Evolutionary conservation across 2,329 filamentous ascomycete genomes (phyloP).

Genomic region (Sporothrix protearum): DNA sequence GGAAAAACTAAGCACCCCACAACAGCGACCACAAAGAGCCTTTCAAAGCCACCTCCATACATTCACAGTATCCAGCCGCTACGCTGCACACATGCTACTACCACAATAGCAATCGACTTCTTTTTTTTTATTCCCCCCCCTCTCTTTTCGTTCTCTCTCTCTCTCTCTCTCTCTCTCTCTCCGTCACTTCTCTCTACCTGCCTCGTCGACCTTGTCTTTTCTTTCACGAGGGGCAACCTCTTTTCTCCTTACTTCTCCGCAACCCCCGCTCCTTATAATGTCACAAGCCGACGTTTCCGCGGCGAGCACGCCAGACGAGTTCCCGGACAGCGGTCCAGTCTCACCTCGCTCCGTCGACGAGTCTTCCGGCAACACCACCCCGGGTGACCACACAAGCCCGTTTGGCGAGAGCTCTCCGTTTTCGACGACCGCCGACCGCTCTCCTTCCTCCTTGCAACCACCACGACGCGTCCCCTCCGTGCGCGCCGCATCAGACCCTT

Average conservation of each 20-base stretch:
- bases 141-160: neutral
- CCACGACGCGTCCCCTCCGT: slow-evolving; percentile 47
- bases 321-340: slow-evolving; percentile 39
- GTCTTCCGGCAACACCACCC: slow-evolving; percentile 49
- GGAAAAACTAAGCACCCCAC: slow-evolving; percentile 13
- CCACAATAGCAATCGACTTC: neutral
- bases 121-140: neutral
- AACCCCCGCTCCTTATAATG: slow-evolving; percentile 29
- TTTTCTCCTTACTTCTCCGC: neutral
- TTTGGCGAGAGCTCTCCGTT: slow-evolving; percentile 31
- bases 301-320: slow-evolving; percentile 48
- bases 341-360: slow-evolving; percentile 44
- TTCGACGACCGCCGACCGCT: neutral
- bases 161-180: neutral
- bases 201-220: neutral
- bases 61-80: neutral
- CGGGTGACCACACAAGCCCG: slow-evolving; percentile 42
- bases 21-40: slow-evolving; percentile 1
- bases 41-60: neutral
- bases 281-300: slow-evolving; percentile 36
- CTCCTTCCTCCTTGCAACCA: slow-evolving; percentile 3
- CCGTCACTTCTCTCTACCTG: too few relatives aligned
- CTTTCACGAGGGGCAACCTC: neutral
- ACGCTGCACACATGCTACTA: slow-evolving; percentile 6
- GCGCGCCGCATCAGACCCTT: slow-evolving; percentile 57